phyloP scores from a whole-genome alignment of 2,329 filamentous ascomycete genomes.

The Ceratocystis lukuohia region DNA sequence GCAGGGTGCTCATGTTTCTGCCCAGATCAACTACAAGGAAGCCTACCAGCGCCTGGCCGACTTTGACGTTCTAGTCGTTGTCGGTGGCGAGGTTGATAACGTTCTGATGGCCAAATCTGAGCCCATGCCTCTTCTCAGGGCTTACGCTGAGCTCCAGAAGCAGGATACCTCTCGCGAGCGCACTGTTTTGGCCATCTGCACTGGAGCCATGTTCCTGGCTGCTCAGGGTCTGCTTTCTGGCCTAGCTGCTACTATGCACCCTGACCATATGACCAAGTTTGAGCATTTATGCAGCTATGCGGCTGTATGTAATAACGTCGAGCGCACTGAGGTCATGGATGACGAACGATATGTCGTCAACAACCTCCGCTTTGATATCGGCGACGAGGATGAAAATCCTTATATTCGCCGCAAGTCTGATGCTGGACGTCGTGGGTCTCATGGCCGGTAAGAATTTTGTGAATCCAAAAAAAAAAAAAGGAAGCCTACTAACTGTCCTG shows the following conservation, averaged over 20 bases:
- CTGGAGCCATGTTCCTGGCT: conserved; percentile 64
- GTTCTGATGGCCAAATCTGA: conserved; percentile 55
- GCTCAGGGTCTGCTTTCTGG: conserved; percentile 65
- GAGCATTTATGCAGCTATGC: conserved; percentile 70
- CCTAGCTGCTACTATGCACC: conserved; percentile 68
- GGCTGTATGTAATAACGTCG: conserved; percentile 53
- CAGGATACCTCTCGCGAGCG: conserved; percentile 67
- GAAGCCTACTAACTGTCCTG: conserved; percentile 16
- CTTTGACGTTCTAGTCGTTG: conserved; percentile 66
- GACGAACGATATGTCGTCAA: conserved; percentile 76
- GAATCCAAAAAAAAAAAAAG: not conserved
- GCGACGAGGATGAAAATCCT: conserved; percentile 68
- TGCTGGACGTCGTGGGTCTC: conserved; percentile 43
- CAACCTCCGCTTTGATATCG: conserved; percentile 76
- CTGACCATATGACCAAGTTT: conserved; percentile 65
- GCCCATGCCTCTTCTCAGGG: conserved; percentile 58
- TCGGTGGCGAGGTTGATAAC: conserved; percentile 54
- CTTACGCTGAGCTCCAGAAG: conserved; percentile 68
- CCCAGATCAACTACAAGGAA: conserved; percentile 67
- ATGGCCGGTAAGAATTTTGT: conserved; percentile 39
- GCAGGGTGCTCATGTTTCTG: conserved; percentile 56
- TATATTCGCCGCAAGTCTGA: conserved; percentile 68
- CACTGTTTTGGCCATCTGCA: conserved; percentile 67
- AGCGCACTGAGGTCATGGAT: conserved; percentile 72
- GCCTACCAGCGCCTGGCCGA: conserved; percentile 60